These are phyloP conservation scores for Colletotrichum australisinense DNA, from an alignment of 2,329 filamentous ascomycete species.

Conservation along the genomic window DNA sequence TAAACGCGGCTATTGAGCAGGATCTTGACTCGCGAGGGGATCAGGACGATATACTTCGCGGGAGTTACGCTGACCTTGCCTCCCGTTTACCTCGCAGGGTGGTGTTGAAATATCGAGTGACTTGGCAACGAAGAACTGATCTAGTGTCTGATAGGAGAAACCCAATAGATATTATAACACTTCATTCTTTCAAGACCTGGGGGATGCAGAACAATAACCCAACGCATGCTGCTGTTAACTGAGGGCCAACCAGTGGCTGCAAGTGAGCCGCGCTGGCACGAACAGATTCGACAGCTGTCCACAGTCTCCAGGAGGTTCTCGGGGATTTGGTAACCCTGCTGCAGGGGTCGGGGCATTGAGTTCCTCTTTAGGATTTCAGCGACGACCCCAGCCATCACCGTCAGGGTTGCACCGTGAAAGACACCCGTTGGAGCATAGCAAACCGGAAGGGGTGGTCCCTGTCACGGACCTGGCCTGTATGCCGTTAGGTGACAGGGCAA, in stretches of 20 bases:
- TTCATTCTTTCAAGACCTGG: not conserved
- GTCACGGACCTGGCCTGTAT: not conserved
- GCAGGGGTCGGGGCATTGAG: not conserved
- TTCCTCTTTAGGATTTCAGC: slow-evolving; percentile 1
- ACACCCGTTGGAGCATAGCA: slow-evolving; percentile 3
- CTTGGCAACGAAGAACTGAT: not conserved
- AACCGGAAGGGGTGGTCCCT: slow-evolving; percentile 11
- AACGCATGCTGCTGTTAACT: no score
- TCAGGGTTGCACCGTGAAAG: slow-evolving; percentile 33
- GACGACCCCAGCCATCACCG: slow-evolving; percentile 19
- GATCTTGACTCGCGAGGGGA: slow-evolving; percentile 9
- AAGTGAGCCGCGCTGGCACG: not conserved
- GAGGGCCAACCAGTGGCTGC: not conserved
- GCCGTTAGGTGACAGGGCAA: not conserved
- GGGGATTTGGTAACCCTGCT: slow-evolving; percentile 11
- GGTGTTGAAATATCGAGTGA: not conserved
- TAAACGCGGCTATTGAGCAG: not conserved
- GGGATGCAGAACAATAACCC: not conserved
- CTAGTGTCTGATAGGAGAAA: not conserved
- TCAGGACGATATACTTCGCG: not conserved
- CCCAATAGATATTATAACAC: not conserved
- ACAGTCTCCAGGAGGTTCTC: not conserved
- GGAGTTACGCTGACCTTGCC: not conserved
- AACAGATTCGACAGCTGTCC: not conserved
- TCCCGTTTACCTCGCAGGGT: not conserved